Evolutionary conservation across 306 rosid species (phyloP).

Genomic region (Ormosia emarginata): DNA sequence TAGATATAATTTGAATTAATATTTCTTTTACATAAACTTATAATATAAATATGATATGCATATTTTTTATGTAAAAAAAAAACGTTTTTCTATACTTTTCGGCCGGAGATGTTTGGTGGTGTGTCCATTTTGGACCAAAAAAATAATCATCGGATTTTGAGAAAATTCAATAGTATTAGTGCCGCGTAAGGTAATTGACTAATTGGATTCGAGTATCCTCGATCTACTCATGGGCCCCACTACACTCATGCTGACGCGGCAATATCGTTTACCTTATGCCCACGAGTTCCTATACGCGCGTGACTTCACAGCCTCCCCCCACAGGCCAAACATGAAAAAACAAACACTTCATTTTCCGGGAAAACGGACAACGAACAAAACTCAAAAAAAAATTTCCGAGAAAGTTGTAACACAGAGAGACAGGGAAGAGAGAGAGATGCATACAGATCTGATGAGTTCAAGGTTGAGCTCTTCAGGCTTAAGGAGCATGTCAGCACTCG

Average conservation of each 20-base stretch:
- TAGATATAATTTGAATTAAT: too few relatives aligned
- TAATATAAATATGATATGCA: too few relatives aligned
- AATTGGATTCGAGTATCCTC: not conserved
- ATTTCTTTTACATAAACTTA: too few relatives aligned
- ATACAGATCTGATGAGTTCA: conserved; percentile 84
- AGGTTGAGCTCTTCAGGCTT: conserved; percentile 72
- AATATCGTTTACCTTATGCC: not conserved
- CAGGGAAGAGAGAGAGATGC: not conserved
- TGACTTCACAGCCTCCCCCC: not conserved
- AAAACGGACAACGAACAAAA: not conserved
- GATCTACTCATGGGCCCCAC: conserved; percentile 43
- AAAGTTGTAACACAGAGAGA: not conserved
- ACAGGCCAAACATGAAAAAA: not conserved
- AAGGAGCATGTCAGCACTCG: conserved; percentile 94
- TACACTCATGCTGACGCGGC: conserved; percentile 6
- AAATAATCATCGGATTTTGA: not conserved
- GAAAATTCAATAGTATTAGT: not conserved
- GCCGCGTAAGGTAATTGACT: not conserved
- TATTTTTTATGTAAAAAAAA: too few relatives aligned
- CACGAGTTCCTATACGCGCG: not conserved
- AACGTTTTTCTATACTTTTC: too few relatives aligned
- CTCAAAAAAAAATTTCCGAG: not conserved
- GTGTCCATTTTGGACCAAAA: not conserved
- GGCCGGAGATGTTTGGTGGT: not conserved
- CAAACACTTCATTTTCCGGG: not conserved